phyloP scores from a whole-genome alignment of 805 yeast genomes.

The Blastobotrys americana region DNA sequence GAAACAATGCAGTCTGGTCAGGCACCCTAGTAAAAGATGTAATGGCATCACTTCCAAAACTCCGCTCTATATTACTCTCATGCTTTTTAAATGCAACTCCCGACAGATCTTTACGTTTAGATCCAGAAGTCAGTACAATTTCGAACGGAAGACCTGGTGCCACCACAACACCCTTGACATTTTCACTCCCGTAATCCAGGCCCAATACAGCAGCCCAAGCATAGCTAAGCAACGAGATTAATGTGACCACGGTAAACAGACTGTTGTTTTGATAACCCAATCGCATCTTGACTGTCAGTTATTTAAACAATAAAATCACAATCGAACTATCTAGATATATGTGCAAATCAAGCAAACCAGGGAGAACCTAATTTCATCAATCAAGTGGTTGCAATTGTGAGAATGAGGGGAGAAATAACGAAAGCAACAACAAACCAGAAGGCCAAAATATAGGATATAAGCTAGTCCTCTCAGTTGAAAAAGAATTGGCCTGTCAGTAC shows the following conservation, averaged over 20 bases:
- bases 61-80: constrained; percentile 41
- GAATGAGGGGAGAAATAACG: too few relatives aligned
- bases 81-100: constrained; percentile 58
- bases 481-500: too few relatives aligned
- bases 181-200: constrained; percentile 82
- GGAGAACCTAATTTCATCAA: too few relatives aligned
- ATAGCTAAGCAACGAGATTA: constrained; percentile 12
- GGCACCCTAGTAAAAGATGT: constrained; percentile 71
- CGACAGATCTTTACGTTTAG: constrained; percentile 81
- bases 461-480: too few relatives aligned
- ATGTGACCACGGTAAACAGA: too few relatives aligned
- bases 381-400: too few relatives aligned
- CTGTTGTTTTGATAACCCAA: too few relatives aligned
- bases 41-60: constrained; percentile 70
- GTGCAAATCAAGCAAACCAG: too few relatives aligned
- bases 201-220: constrained; percentile 61
- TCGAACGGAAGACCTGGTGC: constrained; percentile 90
- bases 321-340: too few relatives aligned
- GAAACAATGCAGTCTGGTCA: constrained; percentile 51
- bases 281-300: background rate
- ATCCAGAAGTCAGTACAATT: constrained; percentile 79
- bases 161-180: constrained; percentile 76
- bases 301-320: too few relatives aligned
- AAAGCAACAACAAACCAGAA: too few relatives aligned
- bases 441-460: too few relatives aligned